phyloP scores from a whole-genome alignment of 352 stramenopile genomes.

The Globisporangium echinulatum region DNA sequence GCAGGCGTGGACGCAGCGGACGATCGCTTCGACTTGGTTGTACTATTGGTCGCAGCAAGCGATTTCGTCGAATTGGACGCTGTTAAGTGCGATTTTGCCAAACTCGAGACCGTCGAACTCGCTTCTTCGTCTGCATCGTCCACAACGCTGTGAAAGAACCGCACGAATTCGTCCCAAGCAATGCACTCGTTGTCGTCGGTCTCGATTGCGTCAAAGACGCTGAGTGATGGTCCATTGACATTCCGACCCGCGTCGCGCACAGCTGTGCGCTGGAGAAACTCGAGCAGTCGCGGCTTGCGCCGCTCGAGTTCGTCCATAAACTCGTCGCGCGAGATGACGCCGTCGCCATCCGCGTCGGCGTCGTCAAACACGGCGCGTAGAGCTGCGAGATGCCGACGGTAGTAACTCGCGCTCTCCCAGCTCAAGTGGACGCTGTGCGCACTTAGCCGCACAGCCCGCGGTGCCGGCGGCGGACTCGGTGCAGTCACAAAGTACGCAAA shows the following conservation, averaged over 20 bases:
- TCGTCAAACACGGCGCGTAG: conserved; percentile 78
- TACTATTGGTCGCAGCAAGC: neutral
- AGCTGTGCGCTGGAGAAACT: conserved; percentile 66
- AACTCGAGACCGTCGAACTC: conserved; percentile 8
- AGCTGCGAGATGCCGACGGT: conserved; percentile 57
- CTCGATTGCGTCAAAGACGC: conserved; percentile 87
- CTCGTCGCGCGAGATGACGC: conserved; percentile 73
- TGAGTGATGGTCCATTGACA: conserved; percentile 26
- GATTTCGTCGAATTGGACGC: neutral
- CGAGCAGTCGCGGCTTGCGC: conserved; percentile 62
- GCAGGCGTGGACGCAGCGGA: conserved; percentile 9
- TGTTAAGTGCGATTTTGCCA: neutral
- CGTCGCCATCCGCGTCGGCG: conserved; percentile 66
- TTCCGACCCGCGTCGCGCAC: conserved; percentile 2
- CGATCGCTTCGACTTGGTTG: neutral
- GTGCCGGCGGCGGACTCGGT: conserved; percentile 54
- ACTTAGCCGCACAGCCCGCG: conserved; percentile 54
- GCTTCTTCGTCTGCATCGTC: conserved; percentile 26
- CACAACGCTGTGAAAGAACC: conserved; percentile 64
- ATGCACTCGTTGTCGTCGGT: conserved; percentile 86
- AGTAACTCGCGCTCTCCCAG: conserved; percentile 74
- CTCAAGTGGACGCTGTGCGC: conserved; percentile 68
- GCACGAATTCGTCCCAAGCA: conserved; percentile 80
- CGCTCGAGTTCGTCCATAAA: conserved; percentile 84
- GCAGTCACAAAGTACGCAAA: conserved; percentile 83